phyloP scores from a whole-genome alignment of 306 rosid species.

The Vigna reflexopilosa region DNA sequence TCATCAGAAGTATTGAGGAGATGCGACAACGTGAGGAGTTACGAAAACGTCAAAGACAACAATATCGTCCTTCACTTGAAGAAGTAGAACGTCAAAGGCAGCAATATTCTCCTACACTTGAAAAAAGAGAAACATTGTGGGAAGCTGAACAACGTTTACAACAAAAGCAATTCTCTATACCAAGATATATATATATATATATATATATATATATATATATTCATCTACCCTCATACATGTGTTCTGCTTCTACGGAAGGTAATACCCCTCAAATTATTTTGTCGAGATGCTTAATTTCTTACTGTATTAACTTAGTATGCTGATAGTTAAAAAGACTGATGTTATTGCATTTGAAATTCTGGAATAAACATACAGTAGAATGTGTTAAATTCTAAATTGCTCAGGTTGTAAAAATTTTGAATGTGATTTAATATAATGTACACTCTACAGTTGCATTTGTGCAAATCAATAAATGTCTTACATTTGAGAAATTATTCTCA shows the following conservation, averaged over 20 bases:
- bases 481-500: conserved; percentile 1
- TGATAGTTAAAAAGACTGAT: neutral
- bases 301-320: neutral
- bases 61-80: too few species aligned
- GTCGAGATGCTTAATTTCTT: conserved; percentile 17
- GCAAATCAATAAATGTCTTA: conserved; percentile 1
- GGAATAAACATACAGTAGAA: conserved; percentile 19
- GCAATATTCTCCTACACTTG: too few species aligned
- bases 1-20: too few species aligned
- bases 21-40: too few species aligned
- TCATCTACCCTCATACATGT: conserved; percentile 78
- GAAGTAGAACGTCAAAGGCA: too few species aligned
- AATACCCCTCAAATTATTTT: neutral
- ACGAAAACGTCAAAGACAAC: too few species aligned
- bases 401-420: neutral
- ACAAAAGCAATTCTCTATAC: too few species aligned
- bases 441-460: neutral
- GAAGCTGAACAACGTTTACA: too few species aligned
- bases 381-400: conserved; percentile 20
- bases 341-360: neutral
- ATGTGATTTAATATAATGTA: neutral
- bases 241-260: conserved; percentile 82
- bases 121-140: too few species aligned
- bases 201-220: too few species aligned
- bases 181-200: too few species aligned